Evolutionary conservation across 1,284 basidiomycete species (phyloP), one percentile per base, ranked within the genome.

Genomic region (Heterobasidion irregulare): DNA sequence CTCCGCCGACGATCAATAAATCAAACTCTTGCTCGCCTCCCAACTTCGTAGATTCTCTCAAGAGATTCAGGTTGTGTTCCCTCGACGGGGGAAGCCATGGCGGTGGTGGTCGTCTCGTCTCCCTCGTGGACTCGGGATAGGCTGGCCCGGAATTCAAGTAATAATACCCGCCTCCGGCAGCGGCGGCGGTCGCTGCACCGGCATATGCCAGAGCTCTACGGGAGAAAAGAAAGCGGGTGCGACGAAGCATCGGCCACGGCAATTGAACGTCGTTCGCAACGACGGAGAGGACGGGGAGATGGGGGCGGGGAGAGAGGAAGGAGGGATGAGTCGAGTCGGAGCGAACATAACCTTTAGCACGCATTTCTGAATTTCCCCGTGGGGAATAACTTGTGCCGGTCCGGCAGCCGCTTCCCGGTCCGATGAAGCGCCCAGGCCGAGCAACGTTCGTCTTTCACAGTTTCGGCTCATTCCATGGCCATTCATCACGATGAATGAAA

Each of bases 1-100:
- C 95, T 51, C 95, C 95, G 19, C 96, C 91, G 53, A 98, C 84
- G 59, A 98, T 75, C 45, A 97, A 76, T 59, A 98, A 72, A 67
- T 93, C 93, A 59, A 90, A 89, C 62, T 83, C 79, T 4, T 34
- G 34, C 1, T 69, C 69, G 1, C 64, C 63, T 2, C 55, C 58
- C 12, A 64, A 57, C 34, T 61, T 60, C 5, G 69, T 71, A 0
- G 65, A 78, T 3, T 73, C 74, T 62, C 75, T 79, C 16, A 91
- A 75, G 0, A 74, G 67, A 9, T 76, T 70, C 34, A 92, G 64
- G 81, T 89, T 88, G 33, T 83, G 73, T 33, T 77, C 70, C 35
- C 89, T 67, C 8, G 79, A 73, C 0, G 89, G 89, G 0, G 89
- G 88, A 0, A 83, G 82, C 89, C 89, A 92, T 70, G 82, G 75